These are phyloP conservation scores for Calonectria fujianensis DNA, from an alignment of 2,329 filamentous ascomycete species.

Conservation along the genomic window DNA sequence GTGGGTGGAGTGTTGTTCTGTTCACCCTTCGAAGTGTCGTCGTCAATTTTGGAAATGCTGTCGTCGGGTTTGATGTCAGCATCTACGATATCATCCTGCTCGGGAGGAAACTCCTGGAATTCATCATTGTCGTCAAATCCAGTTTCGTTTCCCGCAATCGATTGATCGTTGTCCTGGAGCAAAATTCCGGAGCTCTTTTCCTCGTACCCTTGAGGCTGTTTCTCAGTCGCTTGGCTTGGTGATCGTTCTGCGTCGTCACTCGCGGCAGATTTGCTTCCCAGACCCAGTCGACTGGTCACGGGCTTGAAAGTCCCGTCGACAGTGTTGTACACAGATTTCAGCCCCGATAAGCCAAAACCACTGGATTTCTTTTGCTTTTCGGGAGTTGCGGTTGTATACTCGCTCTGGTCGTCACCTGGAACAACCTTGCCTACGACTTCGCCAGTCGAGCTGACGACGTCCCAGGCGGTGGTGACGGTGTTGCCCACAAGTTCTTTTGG, in stretches of 20 bases:
- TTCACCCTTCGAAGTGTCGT: conserved; percentile 26
- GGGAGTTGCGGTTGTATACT: conserved; percentile 62
- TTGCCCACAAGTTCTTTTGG: conserved; percentile 64
- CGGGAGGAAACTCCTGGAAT: conserved; percentile 39
- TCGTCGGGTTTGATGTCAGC: conserved; percentile 37
- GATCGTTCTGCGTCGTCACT: conserved; percentile 33
- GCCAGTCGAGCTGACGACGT: conserved; percentile 61
- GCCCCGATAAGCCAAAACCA: conserved; percentile 53
- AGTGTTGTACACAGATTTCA: conserved; percentile 44
- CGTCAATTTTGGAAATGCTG: conserved; percentile 40
- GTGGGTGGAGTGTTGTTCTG: conserved; percentile 15
- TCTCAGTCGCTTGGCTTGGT: conserved; percentile 47
- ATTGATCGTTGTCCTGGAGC: conserved; percentile 47
- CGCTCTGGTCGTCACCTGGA: conserved; percentile 59
- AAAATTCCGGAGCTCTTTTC: conserved; percentile 41
- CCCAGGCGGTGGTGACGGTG: conserved; percentile 60
- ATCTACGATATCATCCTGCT: conserved; percentile 39
- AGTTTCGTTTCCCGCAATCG: conserved; percentile 31
- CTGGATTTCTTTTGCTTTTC: conserved; percentile 58
- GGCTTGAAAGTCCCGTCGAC: conserved; percentile 55
- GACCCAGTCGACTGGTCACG: conserved; percentile 48
- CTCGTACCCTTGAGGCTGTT: conserved; percentile 37
- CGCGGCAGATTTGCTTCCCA: conserved; percentile 46
- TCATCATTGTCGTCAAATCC: conserved; percentile 35
- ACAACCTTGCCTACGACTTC: conserved; percentile 65